These are phyloP conservation scores for Nyctanthes arbortristis DNA, from an alignment of 257 asterid species.

Conservation along the genomic window DNA sequence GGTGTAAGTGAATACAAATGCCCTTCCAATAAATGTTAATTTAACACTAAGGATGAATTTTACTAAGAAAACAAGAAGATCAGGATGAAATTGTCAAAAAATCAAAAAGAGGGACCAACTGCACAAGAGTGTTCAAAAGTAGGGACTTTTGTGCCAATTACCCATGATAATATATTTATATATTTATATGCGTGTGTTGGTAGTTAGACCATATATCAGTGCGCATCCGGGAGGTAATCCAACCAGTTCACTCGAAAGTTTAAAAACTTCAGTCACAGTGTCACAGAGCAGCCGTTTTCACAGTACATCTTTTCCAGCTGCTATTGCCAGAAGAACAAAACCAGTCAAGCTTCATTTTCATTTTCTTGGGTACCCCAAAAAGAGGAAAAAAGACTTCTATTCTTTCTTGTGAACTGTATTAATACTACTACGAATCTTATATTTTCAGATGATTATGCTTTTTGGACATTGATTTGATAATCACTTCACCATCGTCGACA, in stretches of 20 bases:
- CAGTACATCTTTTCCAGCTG: constrained; percentile 16
- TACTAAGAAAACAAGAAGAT: too few relatives aligned
- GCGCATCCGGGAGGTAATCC: too few relatives aligned
- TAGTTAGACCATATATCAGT: too few relatives aligned
- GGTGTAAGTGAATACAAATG: too few relatives aligned
- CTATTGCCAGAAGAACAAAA: constrained; percentile 16
- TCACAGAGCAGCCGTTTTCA: constrained; percentile 38
- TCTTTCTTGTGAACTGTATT: constrained; percentile 26
- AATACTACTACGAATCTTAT: constrained; percentile 16
- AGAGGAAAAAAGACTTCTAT: constrained; percentile 20
- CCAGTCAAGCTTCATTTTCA: constrained; percentile 19
- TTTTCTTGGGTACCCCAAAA: constrained; percentile 22
- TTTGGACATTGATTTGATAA: constrained; percentile 27
- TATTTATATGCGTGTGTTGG: too few relatives aligned
- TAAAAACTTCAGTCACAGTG: background rate
- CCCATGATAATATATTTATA: too few relatives aligned
- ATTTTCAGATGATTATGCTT: constrained; percentile 40
- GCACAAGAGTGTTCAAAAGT: too few relatives aligned
- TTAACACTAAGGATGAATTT: too few relatives aligned
- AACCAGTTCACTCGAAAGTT: constrained; percentile 16
- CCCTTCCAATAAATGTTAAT: too few relatives aligned
- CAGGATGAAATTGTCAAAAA: too few relatives aligned
- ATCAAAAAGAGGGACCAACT: too few relatives aligned
- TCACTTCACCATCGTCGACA: constrained; percentile 20
- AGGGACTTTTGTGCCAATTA: too few relatives aligned